phyloP scores from a whole-genome alignment of 179 eudicot species.

The Beta lomatogona region DNA sequence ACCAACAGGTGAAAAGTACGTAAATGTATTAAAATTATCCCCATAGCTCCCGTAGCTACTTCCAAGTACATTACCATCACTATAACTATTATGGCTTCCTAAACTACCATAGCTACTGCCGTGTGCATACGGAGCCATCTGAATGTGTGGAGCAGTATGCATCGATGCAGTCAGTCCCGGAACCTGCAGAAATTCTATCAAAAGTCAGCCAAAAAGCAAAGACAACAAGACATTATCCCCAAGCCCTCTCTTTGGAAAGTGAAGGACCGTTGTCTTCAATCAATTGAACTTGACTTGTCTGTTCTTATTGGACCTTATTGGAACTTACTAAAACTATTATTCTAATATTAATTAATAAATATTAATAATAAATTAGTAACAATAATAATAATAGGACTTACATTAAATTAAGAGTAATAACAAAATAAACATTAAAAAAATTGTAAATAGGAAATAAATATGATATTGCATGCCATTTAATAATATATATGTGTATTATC shows the following conservation, averaged over 20 bases:
- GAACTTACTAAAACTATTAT: no score
- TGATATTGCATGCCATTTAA: no score
- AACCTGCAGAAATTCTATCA: constrained; percentile 47
- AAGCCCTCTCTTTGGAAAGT: background rate
- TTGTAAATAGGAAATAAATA: no score
- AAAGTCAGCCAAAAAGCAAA: background rate
- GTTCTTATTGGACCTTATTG: no score
- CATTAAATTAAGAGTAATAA: no score
- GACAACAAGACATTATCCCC: background rate
- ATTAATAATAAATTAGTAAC: no score
- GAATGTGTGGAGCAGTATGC: constrained; percentile 69
- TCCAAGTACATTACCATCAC: constrained; percentile 69
- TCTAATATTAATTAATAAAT: no score
- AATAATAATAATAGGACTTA: no score
- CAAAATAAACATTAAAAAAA: no score
- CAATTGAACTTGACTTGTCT: no score
- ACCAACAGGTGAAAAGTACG: constrained; percentile 84
- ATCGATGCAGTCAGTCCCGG: constrained; percentile 57
- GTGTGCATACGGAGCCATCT: constrained; percentile 62
- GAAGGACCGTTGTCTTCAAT: background rate
- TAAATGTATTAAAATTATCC: constrained; percentile 64
- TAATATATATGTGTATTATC: no score
- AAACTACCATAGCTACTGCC: constrained; percentile 90
- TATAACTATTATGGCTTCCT: constrained; percentile 96
- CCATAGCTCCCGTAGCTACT: constrained; percentile 97